Conservation (phyloP, 495 filamentous ascomycete genomes). For the Penicillium mononematosum region DNA sequence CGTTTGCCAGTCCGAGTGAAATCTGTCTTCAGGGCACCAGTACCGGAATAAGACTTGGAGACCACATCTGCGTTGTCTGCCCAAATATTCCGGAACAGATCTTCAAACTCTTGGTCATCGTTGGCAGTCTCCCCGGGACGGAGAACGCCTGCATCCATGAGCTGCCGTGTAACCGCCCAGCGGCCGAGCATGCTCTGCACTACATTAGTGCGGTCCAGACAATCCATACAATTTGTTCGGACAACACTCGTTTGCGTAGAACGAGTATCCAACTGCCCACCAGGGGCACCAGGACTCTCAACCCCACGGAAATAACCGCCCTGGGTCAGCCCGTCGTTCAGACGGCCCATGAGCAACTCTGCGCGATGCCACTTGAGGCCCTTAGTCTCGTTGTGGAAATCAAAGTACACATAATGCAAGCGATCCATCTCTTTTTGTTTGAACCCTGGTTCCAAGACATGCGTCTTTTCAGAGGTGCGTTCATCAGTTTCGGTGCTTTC, state of each 20-base stretch:
- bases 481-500: conserved; percentile 59
- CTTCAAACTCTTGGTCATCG: conserved; percentile 74
- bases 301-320: conserved; percentile 93
- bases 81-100: conserved; percentile 93
- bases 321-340: conserved; percentile 65
- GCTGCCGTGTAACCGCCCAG: conserved; percentile 80
- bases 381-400: conserved; percentile 97
- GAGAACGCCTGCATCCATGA: conserved; percentile 77
- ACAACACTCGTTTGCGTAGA: conserved; percentile 81
- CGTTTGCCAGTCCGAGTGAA: conserved; percentile 86
- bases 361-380: conserved; percentile 91
- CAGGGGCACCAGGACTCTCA: conserved; percentile 69
- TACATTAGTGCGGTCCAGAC: conserved; percentile 95
- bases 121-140: conserved; percentile 64
- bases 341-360: conserved; percentile 75
- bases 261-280: conserved; percentile 73
- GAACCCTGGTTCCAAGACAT: conserved; percentile 63
- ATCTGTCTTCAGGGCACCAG: conserved; percentile 94
- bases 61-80: conserved; percentile 97
- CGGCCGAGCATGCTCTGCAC: conserved; percentile 94
- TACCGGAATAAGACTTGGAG: conserved; percentile 87
- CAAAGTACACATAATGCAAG: conserved; percentile 95
- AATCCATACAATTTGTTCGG: conserved; percentile 99
- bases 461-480: conserved; percentile 74
- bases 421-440: conserved; percentile 67